Conservation (phyloP, 768 basidiomycete genomes). For the Hemileccinum impolitum region DNA sequence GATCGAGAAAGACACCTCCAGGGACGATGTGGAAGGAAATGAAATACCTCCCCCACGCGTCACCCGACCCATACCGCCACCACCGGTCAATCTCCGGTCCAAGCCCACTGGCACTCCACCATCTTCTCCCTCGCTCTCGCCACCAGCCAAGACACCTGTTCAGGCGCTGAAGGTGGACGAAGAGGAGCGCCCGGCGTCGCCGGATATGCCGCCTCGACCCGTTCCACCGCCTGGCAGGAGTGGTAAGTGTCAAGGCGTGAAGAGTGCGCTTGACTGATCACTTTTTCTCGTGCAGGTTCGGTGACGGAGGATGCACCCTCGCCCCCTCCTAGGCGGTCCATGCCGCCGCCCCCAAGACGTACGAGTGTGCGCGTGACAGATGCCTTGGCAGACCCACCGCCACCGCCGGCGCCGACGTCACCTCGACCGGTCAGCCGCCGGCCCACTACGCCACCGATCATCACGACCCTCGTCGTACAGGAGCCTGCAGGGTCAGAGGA, state of each 20-base stretch:
- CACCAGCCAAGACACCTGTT: constrained; percentile 12
- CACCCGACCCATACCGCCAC: constrained; percentile 30
- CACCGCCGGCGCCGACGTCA: constrained; percentile 15
- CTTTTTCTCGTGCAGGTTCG: constrained; percentile 8
- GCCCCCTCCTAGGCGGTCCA: constrained; percentile 14
- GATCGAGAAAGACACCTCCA: not conserved
- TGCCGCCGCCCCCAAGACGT: constrained; percentile 24
- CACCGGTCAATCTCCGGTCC: constrained; percentile 29
- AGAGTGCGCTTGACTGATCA: no score
- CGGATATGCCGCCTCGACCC: constrained; percentile 29
- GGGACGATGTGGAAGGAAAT: constrained; percentile 19
- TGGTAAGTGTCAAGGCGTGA: constrained; percentile 13
- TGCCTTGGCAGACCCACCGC: constrained; percentile 5
- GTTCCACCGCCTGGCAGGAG: constrained; percentile 30
- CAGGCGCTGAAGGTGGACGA: constrained; percentile 18
- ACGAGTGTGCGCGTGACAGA: constrained; percentile 18
- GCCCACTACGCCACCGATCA: constrained; percentile 23
- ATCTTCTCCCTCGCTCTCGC: constrained; percentile 12
- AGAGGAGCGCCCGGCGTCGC: constrained; percentile 25
- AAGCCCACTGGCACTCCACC: constrained; percentile 19
- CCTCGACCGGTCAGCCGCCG: constrained; percentile 13
- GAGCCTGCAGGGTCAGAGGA: constrained; percentile 10
- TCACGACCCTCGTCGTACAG: constrained; percentile 15
- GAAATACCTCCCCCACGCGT: constrained; percentile 32
- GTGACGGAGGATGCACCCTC: constrained; percentile 11